A percentile compares a stretch with the other conserved stretches of the same genome.
These are phyloP conservation scores for Nigrospora oryzae DNA, from an alignment of 2,329 filamentous ascomycete genomes.

Conservation along the genomic window DNA sequence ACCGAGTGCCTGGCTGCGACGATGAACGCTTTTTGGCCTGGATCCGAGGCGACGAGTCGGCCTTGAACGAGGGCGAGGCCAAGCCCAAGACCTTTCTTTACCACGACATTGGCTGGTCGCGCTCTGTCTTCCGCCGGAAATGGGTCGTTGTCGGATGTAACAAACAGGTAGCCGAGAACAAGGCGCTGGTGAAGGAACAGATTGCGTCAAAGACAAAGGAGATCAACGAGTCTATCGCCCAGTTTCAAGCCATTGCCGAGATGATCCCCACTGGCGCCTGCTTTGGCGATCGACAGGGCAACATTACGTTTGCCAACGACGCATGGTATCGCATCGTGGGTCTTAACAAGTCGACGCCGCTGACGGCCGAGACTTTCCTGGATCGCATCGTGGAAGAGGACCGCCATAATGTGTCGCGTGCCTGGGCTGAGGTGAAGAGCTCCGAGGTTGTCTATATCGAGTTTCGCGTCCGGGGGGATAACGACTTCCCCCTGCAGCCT, in stretches of 20 bases:
- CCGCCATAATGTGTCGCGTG: conserved; percentile 26
- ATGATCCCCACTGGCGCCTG: conserved; percentile 69
- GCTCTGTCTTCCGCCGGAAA: conserved; percentile 20
- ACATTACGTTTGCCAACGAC: conserved; percentile 63
- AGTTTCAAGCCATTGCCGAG: conserved; percentile 63
- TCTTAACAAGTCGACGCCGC: conserved; percentile 22
- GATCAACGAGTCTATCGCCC: conserved; percentile 46
- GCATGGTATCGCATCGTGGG: conserved; percentile 50
- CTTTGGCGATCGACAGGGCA: conserved; percentile 56
- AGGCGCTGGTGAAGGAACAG: conserved; percentile 4
- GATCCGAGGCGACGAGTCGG: conserved; percentile 17
- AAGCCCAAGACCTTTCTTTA: conserved; percentile 13
- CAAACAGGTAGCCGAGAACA: conserved; percentile 13
- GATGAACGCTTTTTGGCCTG: conserved; percentile 30
- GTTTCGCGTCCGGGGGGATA: conserved; percentile 29
- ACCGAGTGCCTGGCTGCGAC: conserved; percentile 18
- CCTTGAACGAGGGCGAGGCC: background rate
- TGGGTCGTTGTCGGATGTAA: conserved; percentile 32
- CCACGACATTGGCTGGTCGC: conserved; percentile 25
- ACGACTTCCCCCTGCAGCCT: conserved; percentile 13
- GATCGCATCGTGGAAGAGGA: conserved; percentile 38
- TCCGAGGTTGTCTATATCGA: conserved; percentile 34
- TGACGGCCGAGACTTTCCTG: conserved; percentile 27
- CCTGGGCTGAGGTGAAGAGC: conserved; percentile 30
- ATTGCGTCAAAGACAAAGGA: conserved; percentile 48